Evolutionary conservation across 2,329 filamentous ascomycete genomes (phyloP).

Genomic region (Neofusicoccum umdonicola): DNA sequence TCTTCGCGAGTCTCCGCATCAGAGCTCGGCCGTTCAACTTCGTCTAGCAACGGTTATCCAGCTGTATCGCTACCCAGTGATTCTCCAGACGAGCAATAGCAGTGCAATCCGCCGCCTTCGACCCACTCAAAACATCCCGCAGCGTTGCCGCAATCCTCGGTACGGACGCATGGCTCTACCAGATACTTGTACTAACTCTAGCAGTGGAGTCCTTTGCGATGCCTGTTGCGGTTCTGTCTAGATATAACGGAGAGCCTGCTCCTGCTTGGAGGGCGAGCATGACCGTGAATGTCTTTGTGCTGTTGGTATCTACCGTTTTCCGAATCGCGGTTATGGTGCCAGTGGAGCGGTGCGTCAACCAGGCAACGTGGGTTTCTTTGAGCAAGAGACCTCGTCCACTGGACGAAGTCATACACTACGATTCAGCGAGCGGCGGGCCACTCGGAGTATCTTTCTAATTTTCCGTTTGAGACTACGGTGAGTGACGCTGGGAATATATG

Average conservation of each 20-base stretch:
- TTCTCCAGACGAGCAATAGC: too few species aligned
- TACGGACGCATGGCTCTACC: neutral
- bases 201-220: neutral
- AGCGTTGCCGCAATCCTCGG: too few species aligned
- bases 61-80: too few species aligned
- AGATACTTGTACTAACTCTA: neutral
- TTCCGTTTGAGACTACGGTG: neutral
- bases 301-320: neutral
- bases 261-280: neutral
- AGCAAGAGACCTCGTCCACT: neutral
- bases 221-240: neutral
- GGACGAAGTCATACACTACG: neutral
- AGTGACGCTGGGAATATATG: neutral
- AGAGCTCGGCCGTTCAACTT: too few species aligned
- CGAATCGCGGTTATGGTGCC: neutral
- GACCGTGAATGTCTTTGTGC: neutral
- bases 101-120: too few species aligned
- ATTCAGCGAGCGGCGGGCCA: neutral
- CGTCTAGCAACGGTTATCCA: too few species aligned
- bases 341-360: neutral
- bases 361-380: neutral
- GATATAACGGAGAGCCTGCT: neutral
- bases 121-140: too few species aligned
- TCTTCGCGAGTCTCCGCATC: too few species aligned
- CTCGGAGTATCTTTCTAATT: neutral